Evolutionary conservation across 106 monocot species (phyloP), one percentile per base, ranked within the genome.

Genomic region (Acorus gramineus): DNA sequence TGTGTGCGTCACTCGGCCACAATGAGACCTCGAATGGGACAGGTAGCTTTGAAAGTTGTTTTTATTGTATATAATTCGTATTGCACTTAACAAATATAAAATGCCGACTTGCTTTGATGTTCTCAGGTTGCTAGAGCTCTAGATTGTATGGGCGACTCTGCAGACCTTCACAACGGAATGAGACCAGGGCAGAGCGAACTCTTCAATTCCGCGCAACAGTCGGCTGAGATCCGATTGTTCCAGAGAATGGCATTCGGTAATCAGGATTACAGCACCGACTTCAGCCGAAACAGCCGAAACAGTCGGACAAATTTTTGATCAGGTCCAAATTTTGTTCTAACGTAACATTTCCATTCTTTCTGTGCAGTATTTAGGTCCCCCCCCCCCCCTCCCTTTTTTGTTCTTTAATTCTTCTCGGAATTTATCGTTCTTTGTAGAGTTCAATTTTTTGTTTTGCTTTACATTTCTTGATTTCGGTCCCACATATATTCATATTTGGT

Each of bases 11-110:
- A 98, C 62, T 91, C 91, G 5, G 90, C 85, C 65, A 28, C 85
- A 47, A 87, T 85, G 81, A 85, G 96, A 66, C 96, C 91, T 70
- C 74, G 77, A 66, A 88, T 98, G 96, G 79, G 91, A 58, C 81
- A 79, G 73, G 95, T 95, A 76, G 51, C 49, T 64, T 56, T 28
- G 14, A n/a, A 61, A n/a, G 44, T 61, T 42, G 8, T 51, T 10
- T 10, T 55, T 42, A 7, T 42, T 65, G 44, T 8, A 11, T 51
- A 44, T 46, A 71, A 54, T 46, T 14, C 13, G 3, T 4, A 53
- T 54, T 47, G 8, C 9, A 2, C 46, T 65, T 44, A 61, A 62
- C 6, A 14, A 60, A 12, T 59, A 12, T 49, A 52, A 10, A 11
- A 63, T 43, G 58, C 45, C 1, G 28, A 28, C 28, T 28, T 28